A percentile compares a stretch with the other conserved stretches of the same genome.
Conservation (phyloP, 352 stramenopile species). For the Halophytophthora polymorphica region DNA sequence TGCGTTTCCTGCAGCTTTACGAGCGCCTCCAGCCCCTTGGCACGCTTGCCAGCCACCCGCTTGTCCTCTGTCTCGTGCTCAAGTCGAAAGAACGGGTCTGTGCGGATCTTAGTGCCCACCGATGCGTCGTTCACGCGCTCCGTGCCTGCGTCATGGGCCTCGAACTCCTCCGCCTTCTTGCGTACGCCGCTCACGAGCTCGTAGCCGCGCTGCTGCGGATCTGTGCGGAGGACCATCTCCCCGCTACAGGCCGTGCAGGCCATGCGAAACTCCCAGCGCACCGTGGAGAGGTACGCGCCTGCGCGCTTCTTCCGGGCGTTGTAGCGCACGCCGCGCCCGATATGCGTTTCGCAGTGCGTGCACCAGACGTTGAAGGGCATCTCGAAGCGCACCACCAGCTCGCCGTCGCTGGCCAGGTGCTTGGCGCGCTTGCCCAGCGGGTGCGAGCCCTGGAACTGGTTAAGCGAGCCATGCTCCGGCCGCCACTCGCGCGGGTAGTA, state of each 20-base stretch:
- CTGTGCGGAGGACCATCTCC: constrained; percentile 93
- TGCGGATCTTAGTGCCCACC: constrained; percentile 34
- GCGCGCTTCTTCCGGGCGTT: constrained; percentile 94
- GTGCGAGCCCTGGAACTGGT: constrained; percentile 75
- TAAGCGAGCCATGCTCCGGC: constrained; percentile 84
- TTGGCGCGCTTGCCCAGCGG: constrained; percentile 76
- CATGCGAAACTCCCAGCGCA: constrained; percentile 94
- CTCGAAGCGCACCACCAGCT: constrained; percentile 96
- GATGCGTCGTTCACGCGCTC: constrained; percentile 58
- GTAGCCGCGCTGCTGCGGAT: constrained; percentile 91
- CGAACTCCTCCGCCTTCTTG: constrained; percentile 62
- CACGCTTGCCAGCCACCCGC: constrained; percentile 36
- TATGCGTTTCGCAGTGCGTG: constrained; percentile 59
- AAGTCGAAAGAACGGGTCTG: constrained; percentile 72
- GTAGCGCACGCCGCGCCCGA: constrained; percentile 91
- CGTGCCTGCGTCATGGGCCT: constrained; percentile 31
- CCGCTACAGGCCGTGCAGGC: constrained; percentile 88
- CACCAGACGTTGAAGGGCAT: constrained; percentile 97
- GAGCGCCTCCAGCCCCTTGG: constrained; percentile 49
- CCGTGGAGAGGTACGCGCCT: constrained; percentile 90
- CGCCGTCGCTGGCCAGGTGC: constrained; percentile 69
- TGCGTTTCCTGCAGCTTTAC: constrained; percentile 53
- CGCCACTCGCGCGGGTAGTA: constrained; percentile 95
- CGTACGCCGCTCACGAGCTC: constrained; percentile 87
- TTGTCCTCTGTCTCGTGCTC: constrained; percentile 81